Conservation (phyloP, 2,329 filamentous ascomycete genomes). For the Arachnomyces sp. region DNA sequence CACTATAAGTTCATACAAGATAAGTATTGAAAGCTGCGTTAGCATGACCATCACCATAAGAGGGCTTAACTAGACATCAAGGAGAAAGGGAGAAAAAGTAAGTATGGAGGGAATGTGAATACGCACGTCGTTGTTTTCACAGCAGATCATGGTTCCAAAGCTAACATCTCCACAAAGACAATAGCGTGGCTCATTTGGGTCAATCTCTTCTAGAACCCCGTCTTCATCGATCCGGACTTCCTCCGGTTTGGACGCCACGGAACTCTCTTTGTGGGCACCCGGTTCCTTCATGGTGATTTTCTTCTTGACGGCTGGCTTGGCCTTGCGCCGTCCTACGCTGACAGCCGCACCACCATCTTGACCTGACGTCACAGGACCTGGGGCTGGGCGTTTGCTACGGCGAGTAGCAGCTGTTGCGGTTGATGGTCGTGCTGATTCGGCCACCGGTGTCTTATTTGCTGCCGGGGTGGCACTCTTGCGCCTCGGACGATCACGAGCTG, state of each 20-base stretch:
- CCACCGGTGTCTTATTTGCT: slow-evolving; percentile 28
- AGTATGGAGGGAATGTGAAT: slow-evolving; percentile 3
- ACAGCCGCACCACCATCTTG: slow-evolving; percentile 56
- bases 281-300: slow-evolving; percentile 33
- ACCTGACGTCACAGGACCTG: slow-evolving; percentile 50
- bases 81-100: slow-evolving; percentile 2
- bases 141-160: slow-evolving; percentile 59
- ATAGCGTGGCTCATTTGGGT: slow-evolving; percentile 57
- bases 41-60: slow-evolving; percentile 7
- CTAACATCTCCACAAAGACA: slow-evolving; percentile 58
- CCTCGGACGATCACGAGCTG: slow-evolving; percentile 24
- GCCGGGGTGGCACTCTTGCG: slow-evolving; percentile 37
- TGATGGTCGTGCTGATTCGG: slow-evolving; percentile 29
- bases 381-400: slow-evolving; percentile 52
- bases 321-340: slow-evolving; percentile 53
- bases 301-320: slow-evolving; percentile 41
- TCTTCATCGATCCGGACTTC: slow-evolving; percentile 41
- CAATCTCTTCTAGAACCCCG: slow-evolving; percentile 45
- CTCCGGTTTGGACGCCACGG: slow-evolving; percentile 17
- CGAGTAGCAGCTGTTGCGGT: slow-evolving; percentile 28
- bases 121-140: slow-evolving; percentile 53
- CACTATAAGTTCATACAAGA: slow-evolving; percentile 42
- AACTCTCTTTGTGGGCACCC: slow-evolving; percentile 14
- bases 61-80: background rate
- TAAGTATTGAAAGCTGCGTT: too few species aligned